phyloP scores from a whole-genome alignment of 495 filamentous ascomycete species.

The Poronia punctata region DNA sequence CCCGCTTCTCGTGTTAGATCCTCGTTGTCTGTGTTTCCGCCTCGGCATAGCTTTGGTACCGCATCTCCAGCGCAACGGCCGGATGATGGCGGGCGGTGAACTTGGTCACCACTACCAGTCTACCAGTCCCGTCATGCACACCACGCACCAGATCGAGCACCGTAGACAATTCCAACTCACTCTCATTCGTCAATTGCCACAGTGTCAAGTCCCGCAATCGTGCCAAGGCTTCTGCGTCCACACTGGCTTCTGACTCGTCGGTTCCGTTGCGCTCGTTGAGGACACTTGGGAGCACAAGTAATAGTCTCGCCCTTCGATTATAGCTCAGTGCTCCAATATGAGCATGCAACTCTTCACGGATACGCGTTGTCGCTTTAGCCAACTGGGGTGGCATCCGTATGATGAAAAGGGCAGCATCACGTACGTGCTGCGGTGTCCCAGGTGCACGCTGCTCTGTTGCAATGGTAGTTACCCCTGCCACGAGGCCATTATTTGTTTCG shows the following conservation, averaged over 20 bases:
- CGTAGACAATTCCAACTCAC: constrained; percentile 17
- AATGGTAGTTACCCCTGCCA: constrained; percentile 8
- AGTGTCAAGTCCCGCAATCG: constrained; percentile 23
- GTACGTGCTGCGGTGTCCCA: constrained; percentile 19
- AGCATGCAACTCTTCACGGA: constrained; percentile 12
- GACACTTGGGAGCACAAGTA: constrained; percentile 16
- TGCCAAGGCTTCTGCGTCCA: constrained; percentile 16
- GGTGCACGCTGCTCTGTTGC: constrained; percentile 14
- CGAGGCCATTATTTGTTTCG: background rate
- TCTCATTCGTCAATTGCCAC: constrained; percentile 25
- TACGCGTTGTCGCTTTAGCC: constrained; percentile 1
- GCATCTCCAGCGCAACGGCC: too few species aligned
- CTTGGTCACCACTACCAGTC: constrained; percentile 27
- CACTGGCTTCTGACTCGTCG: constrained; percentile 4
- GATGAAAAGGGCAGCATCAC: constrained; percentile 29
- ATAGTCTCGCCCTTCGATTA: background rate
- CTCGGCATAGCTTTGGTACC: too few species aligned
- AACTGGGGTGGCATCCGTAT: constrained; percentile 19
- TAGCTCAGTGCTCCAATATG: constrained; percentile 8
- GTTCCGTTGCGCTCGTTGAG: constrained; percentile 16
- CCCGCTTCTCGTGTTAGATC: too few species aligned
- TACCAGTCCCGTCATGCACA: constrained; percentile 20
- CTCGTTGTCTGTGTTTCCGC: too few species aligned
- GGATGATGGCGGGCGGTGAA: too few species aligned
- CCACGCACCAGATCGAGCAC: constrained; percentile 18